Evolutionary conservation across 768 basidiomycete species (phyloP).

Genomic region (Pluteus cervinus): DNA sequence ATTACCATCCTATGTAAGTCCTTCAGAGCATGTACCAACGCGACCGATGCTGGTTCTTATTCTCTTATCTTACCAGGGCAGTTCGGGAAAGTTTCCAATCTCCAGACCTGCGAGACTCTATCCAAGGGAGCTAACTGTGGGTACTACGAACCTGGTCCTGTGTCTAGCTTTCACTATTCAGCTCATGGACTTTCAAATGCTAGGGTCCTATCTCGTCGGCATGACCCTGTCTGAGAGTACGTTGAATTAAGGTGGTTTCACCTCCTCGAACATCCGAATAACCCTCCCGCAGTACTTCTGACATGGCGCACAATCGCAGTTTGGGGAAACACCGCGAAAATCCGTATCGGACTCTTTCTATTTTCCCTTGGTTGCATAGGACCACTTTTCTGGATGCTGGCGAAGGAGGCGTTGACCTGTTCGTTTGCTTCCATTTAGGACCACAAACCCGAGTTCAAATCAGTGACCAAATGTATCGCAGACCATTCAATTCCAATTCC

Average conservation of each 20-base stretch:
- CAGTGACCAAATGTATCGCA: too few species aligned
- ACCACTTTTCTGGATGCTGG: background rate
- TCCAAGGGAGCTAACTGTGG: slow-evolving; percentile 1
- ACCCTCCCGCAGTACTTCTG: background rate
- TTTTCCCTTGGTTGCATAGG: background rate
- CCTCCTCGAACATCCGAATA: background rate
- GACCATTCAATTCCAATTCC: background rate
- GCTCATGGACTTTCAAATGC: background rate
- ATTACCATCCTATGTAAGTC: slow-evolving; percentile 13
- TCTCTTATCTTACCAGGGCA: too few species aligned
- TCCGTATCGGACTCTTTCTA: background rate
- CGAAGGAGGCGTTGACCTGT: background rate
- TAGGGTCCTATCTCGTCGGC: slow-evolving; percentile 1
- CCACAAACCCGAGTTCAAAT: too few species aligned
- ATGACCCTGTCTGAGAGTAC: background rate
- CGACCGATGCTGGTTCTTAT: background rate
- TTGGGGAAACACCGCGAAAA: background rate
- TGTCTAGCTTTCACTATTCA: background rate
- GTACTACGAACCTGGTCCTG: too few species aligned
- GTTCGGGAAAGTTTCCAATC: slow-evolving; percentile 1
- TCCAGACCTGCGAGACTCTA: background rate
- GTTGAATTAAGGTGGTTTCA: background rate
- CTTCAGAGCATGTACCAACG: background rate
- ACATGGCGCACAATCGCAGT: slow-evolving; percentile 4
- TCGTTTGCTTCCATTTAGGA: too few species aligned